Evolutionary conservation across 371 early-diverging fungal species (phyloP).

Genomic region (Funneliformis caledonium): DNA sequence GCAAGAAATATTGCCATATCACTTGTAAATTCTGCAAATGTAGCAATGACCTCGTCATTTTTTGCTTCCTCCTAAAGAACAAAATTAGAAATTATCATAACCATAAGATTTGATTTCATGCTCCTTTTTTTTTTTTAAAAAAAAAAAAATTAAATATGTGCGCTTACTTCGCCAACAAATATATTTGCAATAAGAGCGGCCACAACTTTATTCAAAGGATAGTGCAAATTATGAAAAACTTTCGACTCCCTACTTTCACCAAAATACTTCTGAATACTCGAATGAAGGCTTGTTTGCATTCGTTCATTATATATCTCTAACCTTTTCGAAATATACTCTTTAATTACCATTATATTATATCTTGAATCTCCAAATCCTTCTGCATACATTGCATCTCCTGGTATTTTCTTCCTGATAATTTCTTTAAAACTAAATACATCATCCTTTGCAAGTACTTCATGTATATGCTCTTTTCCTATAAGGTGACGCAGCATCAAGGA

Average conservation of each 20-base stretch:
- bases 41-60: background rate
- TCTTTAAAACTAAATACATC: background rate
- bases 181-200: background rate
- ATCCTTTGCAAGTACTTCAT: background rate
- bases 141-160: no score
- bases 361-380: background rate
- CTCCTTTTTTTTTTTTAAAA: background rate
- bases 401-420: background rate
- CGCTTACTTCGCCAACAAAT: background rate
- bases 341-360: background rate
- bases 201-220: background rate
- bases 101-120: no score
- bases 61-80: background rate
- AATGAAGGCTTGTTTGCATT: background rate
- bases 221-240: background rate
- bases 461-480: background rate
- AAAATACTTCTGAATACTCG: background rate
- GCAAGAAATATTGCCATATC: background rate
- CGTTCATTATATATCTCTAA: background rate
- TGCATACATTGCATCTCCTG: background rate
- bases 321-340: background rate
- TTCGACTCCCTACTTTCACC: background rate
- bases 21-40: background rate
- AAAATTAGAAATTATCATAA: background rate
- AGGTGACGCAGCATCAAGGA: background rate